Evolutionary conservation across 345 rosid genomes (phyloP).

Genomic region (Eucalyptus brandiana): DNA sequence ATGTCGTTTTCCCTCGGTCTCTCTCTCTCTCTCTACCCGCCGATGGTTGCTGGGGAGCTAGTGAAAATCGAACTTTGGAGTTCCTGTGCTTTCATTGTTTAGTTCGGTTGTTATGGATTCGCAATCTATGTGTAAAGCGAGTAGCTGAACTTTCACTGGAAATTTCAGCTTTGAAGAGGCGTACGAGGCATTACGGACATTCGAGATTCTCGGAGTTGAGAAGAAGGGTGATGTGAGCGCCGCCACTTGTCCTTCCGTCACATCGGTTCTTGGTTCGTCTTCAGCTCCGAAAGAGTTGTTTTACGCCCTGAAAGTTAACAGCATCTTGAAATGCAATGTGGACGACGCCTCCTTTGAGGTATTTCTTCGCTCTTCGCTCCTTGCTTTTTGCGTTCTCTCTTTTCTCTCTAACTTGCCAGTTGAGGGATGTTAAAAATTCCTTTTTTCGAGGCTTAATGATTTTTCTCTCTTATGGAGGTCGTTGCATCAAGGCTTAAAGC

Average conservation of each 20-base stretch:
- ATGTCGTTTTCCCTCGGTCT: background rate
- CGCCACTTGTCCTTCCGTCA: constrained; percentile 34
- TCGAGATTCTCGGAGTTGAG: constrained; percentile 65
- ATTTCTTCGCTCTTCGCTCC: background rate
- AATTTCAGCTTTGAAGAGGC: constrained; percentile 60
- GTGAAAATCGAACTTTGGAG: background rate
- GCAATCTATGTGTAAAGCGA: background rate
- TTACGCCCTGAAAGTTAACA: constrained; percentile 57
- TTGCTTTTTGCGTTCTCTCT: background rate
- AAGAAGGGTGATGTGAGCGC: constrained; percentile 33
- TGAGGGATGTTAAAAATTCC: background rate
- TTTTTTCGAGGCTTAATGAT: background rate
- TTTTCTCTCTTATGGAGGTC: constrained; percentile 26
- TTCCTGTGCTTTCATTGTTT: background rate
- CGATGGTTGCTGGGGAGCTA: background rate
- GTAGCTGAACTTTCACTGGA: background rate
- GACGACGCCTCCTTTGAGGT: constrained; percentile 50
- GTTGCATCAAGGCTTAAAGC: constrained; percentile 53
- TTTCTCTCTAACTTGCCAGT: background rate
- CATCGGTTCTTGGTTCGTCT: constrained; percentile 34
- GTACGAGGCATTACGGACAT: constrained; percentile 68
- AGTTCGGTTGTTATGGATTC: background rate
- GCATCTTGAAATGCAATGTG: constrained; percentile 46
- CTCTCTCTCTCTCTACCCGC: background rate
- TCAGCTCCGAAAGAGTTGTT: constrained; percentile 54